Percentiles rank a stretch among this genome's conserved stretches.
phyloP scores from a whole-genome alignment of 2,329 filamentous ascomycete species.

The Aspergillus ochraceoroseus region DNA sequence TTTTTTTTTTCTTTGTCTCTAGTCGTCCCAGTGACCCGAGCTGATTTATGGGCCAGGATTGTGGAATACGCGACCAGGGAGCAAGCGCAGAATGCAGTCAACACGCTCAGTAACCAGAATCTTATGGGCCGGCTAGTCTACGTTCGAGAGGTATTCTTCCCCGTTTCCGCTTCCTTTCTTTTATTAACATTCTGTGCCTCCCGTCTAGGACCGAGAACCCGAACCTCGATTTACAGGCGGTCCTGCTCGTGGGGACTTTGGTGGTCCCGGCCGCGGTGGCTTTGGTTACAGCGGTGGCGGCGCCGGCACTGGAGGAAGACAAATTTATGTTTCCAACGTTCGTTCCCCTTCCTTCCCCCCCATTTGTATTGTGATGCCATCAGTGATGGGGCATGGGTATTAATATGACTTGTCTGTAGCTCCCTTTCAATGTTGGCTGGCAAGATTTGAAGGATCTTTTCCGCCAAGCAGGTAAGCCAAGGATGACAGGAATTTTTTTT shows the following conservation, averaged over 20 bases:
- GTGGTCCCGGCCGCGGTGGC: constrained; percentile 51
- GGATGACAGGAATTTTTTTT: constrained; percentile 19
- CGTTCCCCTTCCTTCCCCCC: constrained; percentile 67
- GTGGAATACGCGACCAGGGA: constrained; percentile 99
- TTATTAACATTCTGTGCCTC: constrained; percentile 9
- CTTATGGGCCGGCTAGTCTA: constrained; percentile 98
- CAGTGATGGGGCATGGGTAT: constrained; percentile 24
- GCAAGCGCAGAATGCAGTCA: constrained; percentile 95
- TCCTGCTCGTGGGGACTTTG: constrained; percentile 60
- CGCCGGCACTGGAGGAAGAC: constrained; percentile 61
- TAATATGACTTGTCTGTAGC: constrained; percentile 60
- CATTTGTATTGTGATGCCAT: constrained; percentile 14
- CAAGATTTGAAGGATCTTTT: constrained; percentile 98
- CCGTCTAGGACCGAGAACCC: constrained; percentile 80
- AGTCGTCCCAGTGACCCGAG: too few species aligned
- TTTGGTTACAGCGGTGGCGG: constrained; percentile 49
- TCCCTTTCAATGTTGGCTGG: constrained; percentile 96
- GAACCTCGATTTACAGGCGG: constrained; percentile 91
- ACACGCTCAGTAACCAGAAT: constrained; percentile 97
- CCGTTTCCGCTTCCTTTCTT: not conserved
- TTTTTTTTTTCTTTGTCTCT: too few species aligned
- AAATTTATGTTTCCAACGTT: constrained; percentile 98
- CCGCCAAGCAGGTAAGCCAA: constrained; percentile 83
- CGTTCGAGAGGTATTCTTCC: constrained; percentile 74
- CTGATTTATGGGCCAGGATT: constrained; percentile 63